A percentile compares a stretch with the other conserved stretches of the same genome.
Conservation (phyloP, 2,329 filamentous ascomycete species). For the Chaetoscypha palmicola region DNA sequence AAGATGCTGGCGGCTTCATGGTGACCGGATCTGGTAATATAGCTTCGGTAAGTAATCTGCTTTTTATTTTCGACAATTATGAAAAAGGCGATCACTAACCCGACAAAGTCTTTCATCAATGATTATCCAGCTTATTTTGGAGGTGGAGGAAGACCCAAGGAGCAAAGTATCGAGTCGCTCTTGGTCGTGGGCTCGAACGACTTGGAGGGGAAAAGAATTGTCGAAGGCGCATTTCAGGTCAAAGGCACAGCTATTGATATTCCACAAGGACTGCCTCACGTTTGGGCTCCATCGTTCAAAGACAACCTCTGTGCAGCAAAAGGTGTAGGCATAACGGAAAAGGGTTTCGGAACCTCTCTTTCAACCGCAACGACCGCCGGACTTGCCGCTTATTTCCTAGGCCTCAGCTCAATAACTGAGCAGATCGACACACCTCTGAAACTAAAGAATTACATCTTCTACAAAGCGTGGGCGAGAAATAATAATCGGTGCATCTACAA, state of each 20-base stretch:
- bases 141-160: neutral
- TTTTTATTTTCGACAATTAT: no score
- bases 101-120: neutral
- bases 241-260: neutral
- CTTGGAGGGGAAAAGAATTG: neutral
- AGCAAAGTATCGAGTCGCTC: neutral
- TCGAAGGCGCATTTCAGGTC: no score
- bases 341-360: neutral
- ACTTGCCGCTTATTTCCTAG: neutral
- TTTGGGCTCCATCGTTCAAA: neutral
- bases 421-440: neutral
- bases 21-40: no score
- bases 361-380: neutral
- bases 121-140: neutral
- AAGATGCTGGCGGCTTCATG: no score
- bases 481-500: neutral
- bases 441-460: neutral
- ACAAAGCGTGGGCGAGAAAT: neutral
- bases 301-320: neutral
- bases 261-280: neutral
- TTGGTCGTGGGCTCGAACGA: neutral
- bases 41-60: no score
- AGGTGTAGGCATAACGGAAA: neutral
- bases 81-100: no score
- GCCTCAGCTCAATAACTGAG: neutral